Conservation (phyloP, 176 grass and related monocot species). For the maize (Zea mays) region Zm-B73-REFERENCE-NAM-5.0 NC_050097.1:232310001-232310500, state of each 20-base stretch:
- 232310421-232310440: conserved; percentile 22
- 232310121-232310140: conserved; percentile 28
- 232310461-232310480: conserved; percentile 24
- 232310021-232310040: conserved; percentile 67
- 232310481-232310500: conserved; percentile 27
- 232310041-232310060: conserved; percentile 77
- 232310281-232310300: conserved; percentile 34
- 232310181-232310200: conserved; percentile 72
- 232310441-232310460: conserved; percentile 23
- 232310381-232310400: conserved; percentile 19
- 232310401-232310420: conserved; percentile 9
- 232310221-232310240: conserved; percentile 32
- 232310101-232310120: conserved; percentile 39
- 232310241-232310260: neutral
- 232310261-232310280: conserved; percentile 9
- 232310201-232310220: conserved; percentile 33
- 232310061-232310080: conserved; percentile 76
- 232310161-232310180: conserved; percentile 28
- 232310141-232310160: conserved; percentile 31
- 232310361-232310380: conserved; percentile 6
- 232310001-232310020: conserved; percentile 53
- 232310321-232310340: conserved; percentile 66
- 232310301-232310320: conserved; percentile 75
- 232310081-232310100: conserved; percentile 53
- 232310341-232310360: conserved; percentile 57